Conservation (phyloP, 768 basidiomycete species). For the Rhodosporidiobolus odoratus region DNA sequence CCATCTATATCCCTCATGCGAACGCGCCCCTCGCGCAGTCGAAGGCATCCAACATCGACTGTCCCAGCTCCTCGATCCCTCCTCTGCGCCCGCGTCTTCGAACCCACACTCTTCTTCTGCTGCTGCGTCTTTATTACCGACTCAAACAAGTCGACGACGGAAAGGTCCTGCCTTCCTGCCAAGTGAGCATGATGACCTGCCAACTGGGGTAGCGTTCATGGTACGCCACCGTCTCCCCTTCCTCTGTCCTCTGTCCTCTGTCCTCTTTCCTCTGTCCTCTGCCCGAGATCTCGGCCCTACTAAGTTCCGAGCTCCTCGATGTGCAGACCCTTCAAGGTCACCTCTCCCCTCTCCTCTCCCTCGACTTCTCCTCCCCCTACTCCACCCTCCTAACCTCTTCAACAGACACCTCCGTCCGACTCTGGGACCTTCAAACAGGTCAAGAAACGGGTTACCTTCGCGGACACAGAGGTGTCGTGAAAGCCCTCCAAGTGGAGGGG, state of each 20-base stretch:
- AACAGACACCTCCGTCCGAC: constrained; percentile 69
- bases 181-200: constrained; percentile 93
- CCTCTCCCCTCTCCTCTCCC: constrained; percentile 69
- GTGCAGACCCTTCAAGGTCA: constrained; percentile 74
- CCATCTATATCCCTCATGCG: no score
- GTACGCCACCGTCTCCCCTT: constrained; percentile 7
- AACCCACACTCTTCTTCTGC: neutral
- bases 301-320: neutral
- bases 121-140: neutral
- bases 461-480: constrained; percentile 60
- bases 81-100: neutral
- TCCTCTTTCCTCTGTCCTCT: neutral
- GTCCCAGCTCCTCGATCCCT: constrained; percentile 4
- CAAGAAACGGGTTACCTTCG: constrained; percentile 76
- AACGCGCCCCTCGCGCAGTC: constrained; percentile 57
- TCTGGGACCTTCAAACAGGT: constrained; percentile 91
- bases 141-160: neutral
- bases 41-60: constrained; percentile 66
- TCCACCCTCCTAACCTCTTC: constrained; percentile 85
- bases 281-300: neutral
- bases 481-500: constrained; percentile 88
- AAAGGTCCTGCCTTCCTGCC: constrained; percentile 90
- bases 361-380: constrained; percentile 96
- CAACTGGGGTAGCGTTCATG: constrained; percentile 94
- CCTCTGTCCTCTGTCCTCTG: neutral